Evolutionary conservation across 306 rosid species (phyloP).

Genomic region (Dalbergia oliveri): DNA sequence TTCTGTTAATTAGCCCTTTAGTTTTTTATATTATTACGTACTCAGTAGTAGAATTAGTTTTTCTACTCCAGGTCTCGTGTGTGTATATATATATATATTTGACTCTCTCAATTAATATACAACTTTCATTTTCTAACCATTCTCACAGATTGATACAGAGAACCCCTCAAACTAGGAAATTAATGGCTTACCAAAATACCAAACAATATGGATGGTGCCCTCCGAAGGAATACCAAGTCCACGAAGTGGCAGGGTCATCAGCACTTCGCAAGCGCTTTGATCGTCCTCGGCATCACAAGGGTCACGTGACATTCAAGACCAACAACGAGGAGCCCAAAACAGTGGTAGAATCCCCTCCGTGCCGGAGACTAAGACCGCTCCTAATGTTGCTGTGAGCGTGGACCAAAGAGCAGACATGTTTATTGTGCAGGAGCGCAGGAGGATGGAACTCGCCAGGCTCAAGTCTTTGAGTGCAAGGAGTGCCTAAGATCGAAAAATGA

Average conservation of each 20-base stretch:
- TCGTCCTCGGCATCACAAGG: constrained; percentile 17
- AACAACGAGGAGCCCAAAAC: constrained; percentile 29
- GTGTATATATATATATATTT: no score
- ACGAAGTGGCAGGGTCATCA: constrained; percentile 30
- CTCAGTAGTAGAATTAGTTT: no score
- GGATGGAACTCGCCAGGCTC: constrained; percentile 51
- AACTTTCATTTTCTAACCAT: no score
- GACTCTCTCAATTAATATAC: no score
- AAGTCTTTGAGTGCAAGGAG: constrained; percentile 24
- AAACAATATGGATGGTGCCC: constrained; percentile 43
- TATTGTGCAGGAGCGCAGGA: constrained; percentile 55
- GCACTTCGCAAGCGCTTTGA: constrained; percentile 33
- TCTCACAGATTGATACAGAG: not conserved
- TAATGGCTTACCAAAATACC: constrained; percentile 1
- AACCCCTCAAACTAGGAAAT: not conserved
- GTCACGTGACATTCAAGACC: constrained; percentile 51
- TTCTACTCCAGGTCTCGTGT: no score
- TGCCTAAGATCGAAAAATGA: not conserved
- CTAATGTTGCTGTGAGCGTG: constrained; percentile 40
- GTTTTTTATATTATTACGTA: no score
- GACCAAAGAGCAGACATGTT: constrained; percentile 68
- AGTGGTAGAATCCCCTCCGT: not conserved
- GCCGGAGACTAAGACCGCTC: not conserved
- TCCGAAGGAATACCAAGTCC: constrained; percentile 33
- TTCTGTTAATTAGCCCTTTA: no score